Percentiles rank a stretch among this genome's conserved stretches.
Conservation (phyloP, 176 grass and related monocot species). For the Oryza glaberrima region DNA sequence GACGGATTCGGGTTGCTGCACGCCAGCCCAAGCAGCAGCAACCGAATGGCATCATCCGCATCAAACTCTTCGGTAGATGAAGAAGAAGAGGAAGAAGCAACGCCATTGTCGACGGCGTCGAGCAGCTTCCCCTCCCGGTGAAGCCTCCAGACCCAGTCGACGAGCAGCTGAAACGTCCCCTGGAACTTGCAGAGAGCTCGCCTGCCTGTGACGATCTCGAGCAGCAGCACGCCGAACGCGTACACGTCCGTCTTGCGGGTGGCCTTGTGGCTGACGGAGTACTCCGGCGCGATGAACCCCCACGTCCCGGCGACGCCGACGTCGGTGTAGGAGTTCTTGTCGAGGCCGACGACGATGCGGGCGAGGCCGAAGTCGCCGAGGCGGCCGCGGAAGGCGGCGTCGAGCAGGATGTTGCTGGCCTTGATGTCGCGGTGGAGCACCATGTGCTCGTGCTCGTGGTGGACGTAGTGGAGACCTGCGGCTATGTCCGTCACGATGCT, state of each 20-base stretch:
- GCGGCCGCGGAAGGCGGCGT: neutral
- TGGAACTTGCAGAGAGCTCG: neutral
- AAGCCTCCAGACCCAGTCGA: constrained; percentile 18
- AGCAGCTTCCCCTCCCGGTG: neutral
- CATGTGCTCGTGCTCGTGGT: constrained; percentile 33
- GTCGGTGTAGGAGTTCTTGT: constrained; percentile 3
- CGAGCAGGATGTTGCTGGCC: constrained; percentile 21
- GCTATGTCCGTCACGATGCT: neutral
- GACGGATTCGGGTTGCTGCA: constrained; percentile 9
- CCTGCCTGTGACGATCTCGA: constrained; percentile 1
- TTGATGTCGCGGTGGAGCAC: constrained; percentile 23
- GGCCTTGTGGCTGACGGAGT: neutral
- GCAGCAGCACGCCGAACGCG: constrained; percentile 11
- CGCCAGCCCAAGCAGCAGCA: neutral
- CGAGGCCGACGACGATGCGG: neutral
- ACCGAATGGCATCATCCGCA: neutral
- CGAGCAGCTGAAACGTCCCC: neutral
- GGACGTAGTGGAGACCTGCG: constrained; percentile 12
- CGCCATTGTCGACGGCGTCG: neutral
- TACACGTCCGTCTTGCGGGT: constrained; percentile 33
- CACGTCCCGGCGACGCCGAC: constrained; percentile 17
- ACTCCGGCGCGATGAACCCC: constrained; percentile 36
- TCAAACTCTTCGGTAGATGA: neutral
- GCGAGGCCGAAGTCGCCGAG: constrained; percentile 38
- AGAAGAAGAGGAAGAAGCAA: neutral